phyloP scores from a whole-genome alignment of 306 rosid genomes.

The Quillaja saponaria region DNA sequence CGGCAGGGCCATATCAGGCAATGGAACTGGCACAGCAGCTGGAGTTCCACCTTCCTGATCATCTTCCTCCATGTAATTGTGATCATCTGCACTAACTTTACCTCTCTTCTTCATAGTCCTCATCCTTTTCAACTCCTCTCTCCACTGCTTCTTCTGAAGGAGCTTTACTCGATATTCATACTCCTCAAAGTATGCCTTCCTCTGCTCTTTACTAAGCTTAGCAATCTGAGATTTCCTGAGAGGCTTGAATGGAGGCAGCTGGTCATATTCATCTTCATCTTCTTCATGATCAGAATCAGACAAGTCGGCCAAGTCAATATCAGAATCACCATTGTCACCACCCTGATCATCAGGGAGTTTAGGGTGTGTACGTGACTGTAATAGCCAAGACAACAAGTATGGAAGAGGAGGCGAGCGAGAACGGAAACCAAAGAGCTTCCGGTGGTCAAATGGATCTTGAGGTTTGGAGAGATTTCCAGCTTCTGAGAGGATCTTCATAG shows the following conservation, averaged over 20 bases:
- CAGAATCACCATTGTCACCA: constrained; percentile 93
- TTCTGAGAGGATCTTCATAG: constrained; percentile 86
- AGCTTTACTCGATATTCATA: constrained; percentile 94
- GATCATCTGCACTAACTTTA: constrained; percentile 44
- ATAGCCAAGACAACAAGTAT: constrained; percentile 76
- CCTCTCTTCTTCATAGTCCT: constrained; percentile 82
- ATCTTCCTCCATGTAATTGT: constrained; percentile 66
- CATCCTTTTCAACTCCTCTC: constrained; percentile 92
- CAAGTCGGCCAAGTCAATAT: constrained; percentile 79
- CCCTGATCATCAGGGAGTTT: constrained; percentile 87
- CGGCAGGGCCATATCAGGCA: constrained; percentile 94
- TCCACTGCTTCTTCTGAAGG: constrained; percentile 93
- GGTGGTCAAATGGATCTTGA: constrained; percentile 71
- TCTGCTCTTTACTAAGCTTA: constrained; percentile 81
- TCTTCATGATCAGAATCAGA: constrained; percentile 88
- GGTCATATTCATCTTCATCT: constrained; percentile 91
- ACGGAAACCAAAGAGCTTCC: constrained; percentile 88
- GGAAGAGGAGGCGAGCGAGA: constrained; percentile 91
- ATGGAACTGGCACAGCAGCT: constrained; percentile 92
- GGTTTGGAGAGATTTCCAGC: constrained; percentile 68
- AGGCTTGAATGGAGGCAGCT: constrained; percentile 95
- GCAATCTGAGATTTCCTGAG: constrained; percentile 82
- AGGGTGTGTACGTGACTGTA: constrained; percentile 92
- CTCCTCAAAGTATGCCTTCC: constrained; percentile 86
- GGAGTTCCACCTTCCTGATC: constrained; percentile 79